Evolutionary conservation across 805 yeast genomes (phyloP).

Genomic region (Myxozyma mucilagina): DNA sequence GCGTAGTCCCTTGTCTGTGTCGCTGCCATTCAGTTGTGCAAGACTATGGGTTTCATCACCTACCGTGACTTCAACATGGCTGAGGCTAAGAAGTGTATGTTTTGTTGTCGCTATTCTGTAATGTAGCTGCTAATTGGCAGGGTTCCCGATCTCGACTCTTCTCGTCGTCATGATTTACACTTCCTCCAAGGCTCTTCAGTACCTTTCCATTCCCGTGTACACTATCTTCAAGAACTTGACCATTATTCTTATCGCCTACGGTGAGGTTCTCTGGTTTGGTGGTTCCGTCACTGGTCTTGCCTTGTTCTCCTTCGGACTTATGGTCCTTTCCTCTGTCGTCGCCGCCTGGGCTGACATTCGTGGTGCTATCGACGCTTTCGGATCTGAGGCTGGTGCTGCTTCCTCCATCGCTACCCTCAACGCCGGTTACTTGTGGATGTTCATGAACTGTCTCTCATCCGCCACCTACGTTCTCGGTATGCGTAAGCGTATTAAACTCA

Average conservation of each 20-base stretch:
- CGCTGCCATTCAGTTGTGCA: conserved; percentile 67
- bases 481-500: conserved; percentile 97
- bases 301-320: conserved; percentile 79
- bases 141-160: conserved; percentile 82
- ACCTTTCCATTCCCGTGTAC: conserved; percentile 89
- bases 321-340: conserved; percentile 94
- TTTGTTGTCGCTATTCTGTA: not conserved
- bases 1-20: conserved; percentile 69
- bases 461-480: conserved; percentile 90
- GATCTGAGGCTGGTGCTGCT: conserved; percentile 39
- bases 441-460: conserved; percentile 87
- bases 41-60: conserved; percentile 71
- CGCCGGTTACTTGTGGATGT: conserved; percentile 96
- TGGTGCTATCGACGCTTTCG: conserved; percentile 46
- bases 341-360: conserved; percentile 85
- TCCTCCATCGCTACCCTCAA: conserved; percentile 43
- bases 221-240: conserved; percentile 98
- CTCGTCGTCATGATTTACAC: conserved; percentile 95
- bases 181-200: conserved; percentile 90
- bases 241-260: conserved; percentile 94
- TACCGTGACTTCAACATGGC: conserved; percentile 80
- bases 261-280: conserved; percentile 97
- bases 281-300: conserved; percentile 90
- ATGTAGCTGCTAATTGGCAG: not conserved
- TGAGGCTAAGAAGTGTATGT: conserved; percentile 82